These are phyloP conservation scores for Alternaria brassicae DNA, from an alignment of 2,329 filamentous ascomycete species.

Conservation along the genomic window DNA sequence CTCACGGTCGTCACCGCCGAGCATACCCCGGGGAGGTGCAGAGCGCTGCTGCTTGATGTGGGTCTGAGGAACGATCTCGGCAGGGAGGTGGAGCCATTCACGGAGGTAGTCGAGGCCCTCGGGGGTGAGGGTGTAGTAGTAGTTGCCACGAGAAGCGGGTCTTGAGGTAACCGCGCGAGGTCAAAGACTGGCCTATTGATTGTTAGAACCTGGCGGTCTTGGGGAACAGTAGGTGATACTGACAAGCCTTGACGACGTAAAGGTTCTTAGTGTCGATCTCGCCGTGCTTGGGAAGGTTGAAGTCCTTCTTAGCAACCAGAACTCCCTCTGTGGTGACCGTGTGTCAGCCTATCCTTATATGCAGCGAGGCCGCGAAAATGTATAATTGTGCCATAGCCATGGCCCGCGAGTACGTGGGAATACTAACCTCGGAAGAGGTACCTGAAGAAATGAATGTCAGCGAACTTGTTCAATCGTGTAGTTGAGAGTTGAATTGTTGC, in stretches of 20 bases:
- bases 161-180: constrained; percentile 98
- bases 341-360: constrained; percentile 53
- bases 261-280: constrained; percentile 99
- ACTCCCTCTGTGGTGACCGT: constrained; percentile 68
- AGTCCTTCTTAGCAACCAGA: constrained; percentile 99
- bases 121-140: constrained; percentile 99
- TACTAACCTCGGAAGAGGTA: constrained; percentile 55
- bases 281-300: constrained; percentile 95
- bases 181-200: constrained; percentile 79
- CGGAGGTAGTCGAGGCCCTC: constrained; percentile 99
- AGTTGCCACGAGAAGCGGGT: constrained; percentile 85
- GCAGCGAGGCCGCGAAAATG: constrained; percentile 44
- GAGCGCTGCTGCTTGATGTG: constrained; percentile 99
- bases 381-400: constrained; percentile 50
- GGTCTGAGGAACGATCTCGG: constrained; percentile 98
- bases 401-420: constrained; percentile 34
- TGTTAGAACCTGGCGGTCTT: constrained; percentile 19
- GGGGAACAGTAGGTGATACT: constrained; percentile 22
- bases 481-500: constrained; percentile 21
- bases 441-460: constrained; percentile 37
- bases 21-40: constrained; percentile 97
- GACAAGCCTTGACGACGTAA: constrained; percentile 94
- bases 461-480: constrained; percentile 20
- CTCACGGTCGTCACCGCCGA: constrained; percentile 81
- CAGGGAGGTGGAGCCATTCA: constrained; percentile 99